These are phyloP conservation scores for Trematosphaeria pertusa DNA, from an alignment of 2,329 filamentous ascomycete genomes.

Conservation along the genomic window DNA sequence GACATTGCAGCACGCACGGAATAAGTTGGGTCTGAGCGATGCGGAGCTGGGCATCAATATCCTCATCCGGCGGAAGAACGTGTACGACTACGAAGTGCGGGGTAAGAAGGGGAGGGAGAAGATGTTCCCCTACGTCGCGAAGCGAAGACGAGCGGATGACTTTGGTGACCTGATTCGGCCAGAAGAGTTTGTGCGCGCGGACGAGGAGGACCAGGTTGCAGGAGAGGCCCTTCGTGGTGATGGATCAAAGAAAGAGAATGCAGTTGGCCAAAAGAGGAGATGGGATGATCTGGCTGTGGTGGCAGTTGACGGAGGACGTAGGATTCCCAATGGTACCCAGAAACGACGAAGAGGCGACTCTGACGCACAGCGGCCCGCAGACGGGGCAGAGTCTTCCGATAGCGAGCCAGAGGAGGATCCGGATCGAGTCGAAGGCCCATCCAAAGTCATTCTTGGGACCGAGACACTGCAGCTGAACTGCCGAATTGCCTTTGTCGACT, in stretches of 20 bases:
- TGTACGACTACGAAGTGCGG: conserved; percentile 92
- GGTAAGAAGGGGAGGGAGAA: conserved; percentile 91
- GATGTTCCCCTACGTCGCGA: conserved; percentile 86
- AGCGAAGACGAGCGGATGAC: conserved; percentile 81
- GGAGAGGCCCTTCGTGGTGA: conserved; percentile 66
- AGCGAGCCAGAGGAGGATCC: conserved; percentile 59
- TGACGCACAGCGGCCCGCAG: conserved; percentile 31
- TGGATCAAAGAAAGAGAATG: conserved; percentile 55
- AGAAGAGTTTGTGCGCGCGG: conserved; percentile 90
- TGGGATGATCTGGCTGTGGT: conserved; percentile 76
- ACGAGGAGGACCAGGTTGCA: conserved; percentile 82
- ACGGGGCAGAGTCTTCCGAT: conserved; percentile 51
- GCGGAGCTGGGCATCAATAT: conserved; percentile 93
- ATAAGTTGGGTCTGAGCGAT: conserved; percentile 82
- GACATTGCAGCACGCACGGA: conserved; percentile 79
- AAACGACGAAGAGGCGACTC: conserved; percentile 64
- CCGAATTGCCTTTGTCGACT: conserved; percentile 87
- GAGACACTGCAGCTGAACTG: conserved; percentile 73
- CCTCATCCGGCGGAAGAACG: conserved; percentile 82
- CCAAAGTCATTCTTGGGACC: conserved; percentile 72
- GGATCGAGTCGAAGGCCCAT: conserved; percentile 69
- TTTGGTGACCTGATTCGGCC: conserved; percentile 94
- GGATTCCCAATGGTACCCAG: conserved; percentile 55
- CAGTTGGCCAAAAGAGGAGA: conserved; percentile 88
- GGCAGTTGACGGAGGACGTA: conserved; percentile 46